A percentile compares a stretch with the other conserved stretches of the same genome.
Evolutionary conservation across 805 yeast species (phyloP).

Genomic region (Candida tammaniensis): DNA sequence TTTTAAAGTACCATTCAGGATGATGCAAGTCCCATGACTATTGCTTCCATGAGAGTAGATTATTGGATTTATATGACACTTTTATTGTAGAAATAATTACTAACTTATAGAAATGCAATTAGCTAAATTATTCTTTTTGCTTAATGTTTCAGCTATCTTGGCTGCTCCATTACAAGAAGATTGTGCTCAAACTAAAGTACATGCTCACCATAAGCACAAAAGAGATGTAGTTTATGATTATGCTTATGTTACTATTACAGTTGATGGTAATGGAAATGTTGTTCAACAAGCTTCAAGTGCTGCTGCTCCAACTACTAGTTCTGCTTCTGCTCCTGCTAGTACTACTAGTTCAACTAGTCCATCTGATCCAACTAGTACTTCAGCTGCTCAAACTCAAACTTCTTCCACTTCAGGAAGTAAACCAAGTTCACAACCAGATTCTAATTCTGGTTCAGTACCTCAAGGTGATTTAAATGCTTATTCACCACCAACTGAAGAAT

Average conservation of each 20-base stretch:
- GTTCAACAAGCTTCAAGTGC: conserved; percentile 21
- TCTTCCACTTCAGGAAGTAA: conserved; percentile 29
- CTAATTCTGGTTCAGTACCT: conserved; percentile 22
- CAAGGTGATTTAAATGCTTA: conserved; percentile 54
- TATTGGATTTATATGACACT: too few relatives aligned
- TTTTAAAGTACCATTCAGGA: too few relatives aligned
- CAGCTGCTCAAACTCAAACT: conserved; percentile 11
- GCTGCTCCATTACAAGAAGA: conserved; percentile 15
- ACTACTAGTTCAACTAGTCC: conserved; percentile 18
- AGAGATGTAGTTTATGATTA: conserved; percentile 52
- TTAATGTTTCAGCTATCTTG: conserved; percentile 4
- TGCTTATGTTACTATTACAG: conserved; percentile 42
- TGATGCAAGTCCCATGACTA: too few relatives aligned
- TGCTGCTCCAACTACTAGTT: conserved; percentile 17
- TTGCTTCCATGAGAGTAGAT: too few relatives aligned
- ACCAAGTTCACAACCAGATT: conserved; percentile 14
- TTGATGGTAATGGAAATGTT: conserved; percentile 41
- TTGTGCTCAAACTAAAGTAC: conserved; percentile 27
- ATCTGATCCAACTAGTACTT: conserved; percentile 10
- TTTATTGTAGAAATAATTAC: conserved; percentile 3
- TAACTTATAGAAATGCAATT: conserved; percentile 13
- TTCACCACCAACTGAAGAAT: conserved; percentile 47
- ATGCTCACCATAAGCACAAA: conserved; percentile 61
- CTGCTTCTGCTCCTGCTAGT: conserved; percentile 8
- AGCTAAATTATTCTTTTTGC: conserved; percentile 10